These are phyloP conservation scores for Nakazawaea populi DNA, from an alignment of 805 yeast genomes.

Conservation along the genomic window DNA sequence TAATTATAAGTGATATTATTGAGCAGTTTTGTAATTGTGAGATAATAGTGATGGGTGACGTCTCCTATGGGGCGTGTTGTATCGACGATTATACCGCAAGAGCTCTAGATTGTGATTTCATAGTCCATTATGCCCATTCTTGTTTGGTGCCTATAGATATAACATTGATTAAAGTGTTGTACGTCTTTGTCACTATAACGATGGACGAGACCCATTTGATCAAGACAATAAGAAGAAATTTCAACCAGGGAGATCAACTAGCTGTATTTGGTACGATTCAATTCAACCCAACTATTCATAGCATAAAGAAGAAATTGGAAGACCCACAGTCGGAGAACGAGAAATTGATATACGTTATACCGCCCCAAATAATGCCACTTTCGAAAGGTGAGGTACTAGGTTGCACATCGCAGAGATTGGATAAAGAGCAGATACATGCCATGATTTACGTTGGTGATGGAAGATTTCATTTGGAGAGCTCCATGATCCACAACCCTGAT, in stretches of 20 bases:
- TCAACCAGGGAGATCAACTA: constrained; percentile 53
- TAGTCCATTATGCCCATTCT: constrained; percentile 95
- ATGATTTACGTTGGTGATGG: constrained; percentile 96
- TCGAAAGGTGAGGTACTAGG: constrained; percentile 96
- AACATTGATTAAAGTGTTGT: constrained; percentile 85
- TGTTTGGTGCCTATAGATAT: constrained; percentile 94
- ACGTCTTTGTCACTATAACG: constrained; percentile 88
- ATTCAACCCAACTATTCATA: constrained; percentile 90
- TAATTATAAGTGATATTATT: constrained; percentile 84
- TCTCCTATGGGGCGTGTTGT: constrained; percentile 97
- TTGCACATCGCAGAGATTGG: constrained; percentile 84
- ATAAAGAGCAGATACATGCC: constrained; percentile 58
- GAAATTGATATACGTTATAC: constrained; percentile 52
- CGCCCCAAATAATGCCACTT: constrained; percentile 90
- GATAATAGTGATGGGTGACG: constrained; percentile 96
- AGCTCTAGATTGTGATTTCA: constrained; percentile 87
- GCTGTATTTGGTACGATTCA: constrained; percentile 96
- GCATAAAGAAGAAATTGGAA: constrained; percentile 56
- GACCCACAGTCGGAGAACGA: constrained; percentile 21
- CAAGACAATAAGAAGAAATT: constrained; percentile 70
- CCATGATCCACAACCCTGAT: constrained; percentile 95
- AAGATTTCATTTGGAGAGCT: constrained; percentile 87
- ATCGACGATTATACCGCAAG: constrained; percentile 95
- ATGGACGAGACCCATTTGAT: constrained; percentile 80
- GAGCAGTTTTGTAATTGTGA: constrained; percentile 88